A percentile compares a stretch with the other conserved stretches of the same genome.
Conservation (phyloP, 2,329 filamentous ascomycete genomes). For the Neopestalotiopsis sp. region DNA sequence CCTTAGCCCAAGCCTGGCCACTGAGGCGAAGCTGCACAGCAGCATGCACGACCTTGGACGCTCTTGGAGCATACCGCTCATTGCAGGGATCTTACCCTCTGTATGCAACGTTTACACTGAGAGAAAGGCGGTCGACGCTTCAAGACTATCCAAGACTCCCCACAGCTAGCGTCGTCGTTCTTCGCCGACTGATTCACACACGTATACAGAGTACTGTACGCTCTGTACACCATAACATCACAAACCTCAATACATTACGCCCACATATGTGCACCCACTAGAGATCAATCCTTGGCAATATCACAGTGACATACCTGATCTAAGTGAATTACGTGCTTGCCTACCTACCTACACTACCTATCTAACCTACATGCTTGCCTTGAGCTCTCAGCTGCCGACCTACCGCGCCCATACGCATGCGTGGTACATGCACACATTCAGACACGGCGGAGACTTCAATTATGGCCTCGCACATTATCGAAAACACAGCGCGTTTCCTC, state of each 20-base stretch:
- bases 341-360: no score
- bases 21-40: slow-evolving; percentile 20
- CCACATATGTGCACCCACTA: neutral
- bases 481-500: neutral
- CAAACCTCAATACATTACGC: neutral
- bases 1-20: neutral
- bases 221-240: neutral
- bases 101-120: slow-evolving; percentile 18
- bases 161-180: neutral
- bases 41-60: slow-evolving; percentile 11
- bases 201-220: neutral
- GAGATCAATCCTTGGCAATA: neutral
- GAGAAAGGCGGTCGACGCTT: slow-evolving; percentile 20
- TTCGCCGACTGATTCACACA: slow-evolving; percentile 15
- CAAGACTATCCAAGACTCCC: neutral
- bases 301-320: neutral
- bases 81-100: slow-evolving; percentile 18
- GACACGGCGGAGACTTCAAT: no score
- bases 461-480: neutral
- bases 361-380: neutral
- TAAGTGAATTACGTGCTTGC: neutral
- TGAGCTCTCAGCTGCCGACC: neutral
- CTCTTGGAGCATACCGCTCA: slow-evolving; percentile 17
- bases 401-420: neutral
- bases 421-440: no score